These are phyloP conservation scores for Didymella exigua DNA, from an alignment of 2,329 filamentous ascomycete species.

Conservation along the genomic window DNA sequence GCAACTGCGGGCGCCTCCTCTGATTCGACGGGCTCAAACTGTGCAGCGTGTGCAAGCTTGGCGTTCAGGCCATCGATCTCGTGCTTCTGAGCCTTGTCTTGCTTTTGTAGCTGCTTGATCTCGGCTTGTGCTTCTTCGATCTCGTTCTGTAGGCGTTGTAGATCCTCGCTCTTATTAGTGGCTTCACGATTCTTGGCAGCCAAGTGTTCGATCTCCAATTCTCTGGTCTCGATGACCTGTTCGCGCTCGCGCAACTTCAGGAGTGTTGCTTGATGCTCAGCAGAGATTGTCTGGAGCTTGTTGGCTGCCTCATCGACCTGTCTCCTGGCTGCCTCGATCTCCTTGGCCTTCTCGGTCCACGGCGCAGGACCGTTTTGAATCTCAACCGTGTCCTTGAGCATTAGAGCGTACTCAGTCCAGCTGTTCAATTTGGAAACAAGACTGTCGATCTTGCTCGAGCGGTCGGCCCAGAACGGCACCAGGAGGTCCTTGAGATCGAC, in stretches of 20 bases:
- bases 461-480: slow-evolving; percentile 12
- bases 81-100: slow-evolving; percentile 23
- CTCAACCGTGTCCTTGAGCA: slow-evolving; percentile 53
- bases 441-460: slow-evolving; percentile 15
- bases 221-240: slow-evolving; percentile 67
- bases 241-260: slow-evolving; percentile 72
- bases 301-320: slow-evolving; percentile 83
- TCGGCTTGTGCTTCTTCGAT: slow-evolving; percentile 28
- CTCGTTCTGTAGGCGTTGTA: slow-evolving; percentile 30
- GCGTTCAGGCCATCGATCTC: slow-evolving; percentile 28
- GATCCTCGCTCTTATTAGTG: slow-evolving; percentile 29
- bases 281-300: slow-evolving; percentile 78
- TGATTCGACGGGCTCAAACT: slow-evolving; percentile 8
- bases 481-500: slow-evolving; percentile 11
- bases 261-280: slow-evolving; percentile 78
- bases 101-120: slow-evolving; percentile 25
- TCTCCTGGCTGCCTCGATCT: slow-evolving; percentile 81
- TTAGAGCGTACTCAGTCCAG: slow-evolving; percentile 65
- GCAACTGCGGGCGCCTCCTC: slow-evolving; percentile 18
- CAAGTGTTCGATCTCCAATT: slow-evolving; percentile 85
- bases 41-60: slow-evolving; percentile 9
- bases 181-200: slow-evolving; percentile 62
- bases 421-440: slow-evolving; percentile 55
- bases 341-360: slow-evolving; percentile 81
- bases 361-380: slow-evolving; percentile 76